These are phyloP conservation scores for Prunus dulcis DNA, from an alignment of 306 rosid species.

Conservation along the genomic window DNA sequence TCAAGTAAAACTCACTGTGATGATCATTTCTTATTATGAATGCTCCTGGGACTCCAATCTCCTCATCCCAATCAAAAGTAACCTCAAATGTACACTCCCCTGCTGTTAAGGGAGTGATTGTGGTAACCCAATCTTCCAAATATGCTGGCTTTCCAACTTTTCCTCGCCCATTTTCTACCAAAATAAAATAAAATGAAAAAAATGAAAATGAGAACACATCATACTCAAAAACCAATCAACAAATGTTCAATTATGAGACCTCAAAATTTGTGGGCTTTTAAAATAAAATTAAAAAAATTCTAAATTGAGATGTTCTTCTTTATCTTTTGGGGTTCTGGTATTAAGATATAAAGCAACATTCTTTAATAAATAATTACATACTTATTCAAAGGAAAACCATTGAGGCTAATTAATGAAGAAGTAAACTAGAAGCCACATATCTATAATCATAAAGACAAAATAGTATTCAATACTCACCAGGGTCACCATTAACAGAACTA, in stretches of 20 bases:
- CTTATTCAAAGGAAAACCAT: too few relatives aligned
- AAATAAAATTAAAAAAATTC: too few relatives aligned
- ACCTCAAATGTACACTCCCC: constrained; percentile 55
- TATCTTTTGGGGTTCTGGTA: neutral
- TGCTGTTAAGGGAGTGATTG: constrained; percentile 32
- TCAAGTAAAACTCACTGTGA: constrained; percentile 64
- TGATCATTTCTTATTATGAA: constrained; percentile 61
- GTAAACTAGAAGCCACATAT: neutral
- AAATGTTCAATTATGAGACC: too few relatives aligned
- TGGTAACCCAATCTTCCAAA: constrained; percentile 54
- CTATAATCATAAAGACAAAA: neutral
- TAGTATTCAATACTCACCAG: constrained; percentile 29
- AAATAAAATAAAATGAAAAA: too few relatives aligned
- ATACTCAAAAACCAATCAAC: neutral
- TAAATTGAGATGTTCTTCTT: neutral
- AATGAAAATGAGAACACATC: neutral
- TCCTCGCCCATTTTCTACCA: constrained; percentile 52
- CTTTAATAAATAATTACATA: too few relatives aligned
- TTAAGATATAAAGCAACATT: neutral
- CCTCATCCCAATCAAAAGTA: constrained; percentile 61
- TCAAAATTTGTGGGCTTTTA: too few relatives aligned
- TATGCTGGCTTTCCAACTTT: constrained; percentile 55
- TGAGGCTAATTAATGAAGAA: neutral
- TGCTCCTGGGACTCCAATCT: constrained; percentile 67
- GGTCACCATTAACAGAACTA: constrained; percentile 43